Base-by-base conservation (phyloP, 352 stramenopile genomes). In the Pythium oligandrum region DNA sequence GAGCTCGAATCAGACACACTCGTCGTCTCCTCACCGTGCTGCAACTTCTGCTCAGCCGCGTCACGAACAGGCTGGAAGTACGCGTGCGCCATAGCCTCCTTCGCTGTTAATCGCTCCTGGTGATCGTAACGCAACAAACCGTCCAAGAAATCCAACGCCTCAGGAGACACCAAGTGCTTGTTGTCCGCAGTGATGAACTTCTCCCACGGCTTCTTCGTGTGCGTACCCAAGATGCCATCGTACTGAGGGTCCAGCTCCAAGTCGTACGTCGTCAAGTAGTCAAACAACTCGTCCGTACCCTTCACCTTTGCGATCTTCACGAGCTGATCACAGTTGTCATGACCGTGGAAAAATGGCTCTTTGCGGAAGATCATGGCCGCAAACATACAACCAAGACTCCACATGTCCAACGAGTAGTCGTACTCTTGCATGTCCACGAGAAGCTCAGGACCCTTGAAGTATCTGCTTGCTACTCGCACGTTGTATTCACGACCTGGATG, bases 321-420 rank as follows among this genome's bases (percentile, higher is more conserved):
- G 30, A 99, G 75, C 78, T 99, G 97, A 76, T 99, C 97, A 66
- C 98, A 99, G 70, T 99, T 99, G 66, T 99, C 96, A 55, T 98
- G 93, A 40, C 97, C 97, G 66, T 99, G 96, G 75, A 99, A 99
- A 67, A 99, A 99, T 4, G 96, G 97, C 68, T 99, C 97, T 70
- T 98, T 99, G 60, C 96, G 85, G 77, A 99, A 99, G 66, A 99
- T 98, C 97, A 99, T 99, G n/a, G 93, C 93, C n/a, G 95, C 96
- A 68, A 99, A 98, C 93, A 99, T 99, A 60, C 96, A 99, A 17
- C 97, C 97, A 9, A 99, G 73, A 51, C 81, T 96, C 96, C 97
- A 99, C 96, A 99, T 99, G 70, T 99, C 97, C 43, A 99, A 83
- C 42, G 95, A 97, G 75, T 99, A 99, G 79, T 99, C 97, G 68